Base-by-base conservation (phyloP, 192 early-diverging fungal species). In the Dimargaris xerosporica region DNA sequence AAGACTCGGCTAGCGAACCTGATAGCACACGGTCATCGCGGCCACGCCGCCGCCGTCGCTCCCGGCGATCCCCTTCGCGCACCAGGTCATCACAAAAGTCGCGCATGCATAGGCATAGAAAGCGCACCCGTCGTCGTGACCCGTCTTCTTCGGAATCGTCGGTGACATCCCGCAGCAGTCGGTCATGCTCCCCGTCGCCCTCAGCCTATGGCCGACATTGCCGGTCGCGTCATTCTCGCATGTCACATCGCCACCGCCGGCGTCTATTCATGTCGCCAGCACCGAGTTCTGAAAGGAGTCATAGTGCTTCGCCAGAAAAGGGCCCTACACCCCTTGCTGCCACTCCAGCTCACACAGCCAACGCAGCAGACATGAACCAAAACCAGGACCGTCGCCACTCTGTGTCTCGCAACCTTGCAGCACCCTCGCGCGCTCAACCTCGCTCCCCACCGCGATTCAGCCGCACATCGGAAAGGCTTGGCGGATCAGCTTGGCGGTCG, bases 21-120 rank as follows among this genome's bases (percentile, higher is more conserved):
- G 26, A 41, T 43, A 28, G n/a, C 43, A 19, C 25, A n/a, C 21
- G 34, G 19, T 43, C n/a, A 3, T 59, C 39, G 2, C 34, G 34
- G 29, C 23, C 29, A 39, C 23, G 19, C 21, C 26, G 34, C 12
- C 58, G n/a, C 23, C 26, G 5, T n/a, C 41, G 34, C n/a, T 43
- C 58, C 58, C 58, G 58, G 6, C 54, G 58, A 60, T 39, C 13
- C 23, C 26, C n/a, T 23, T 34, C 19, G 41, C 30, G 58, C n/a
- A 23, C 26, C 52, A 19, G 58, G 43, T n/a, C 34, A 11, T 28
- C 23, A 52, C 50, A n/a, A 10, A 10, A 19, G 50, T 52, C 50
- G n/a, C 50, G 50, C 50, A 52, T 2, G n/a, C 50, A 52, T 19
- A 21, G 19, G 21, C 21, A 19, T 26, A 21, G 50, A 19, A 10